Percentiles rank a stretch among this genome's conserved stretches.
phyloP scores from a whole-genome alignment of 768 basidiomycete species.

The Termitomyces sp. region DNA sequence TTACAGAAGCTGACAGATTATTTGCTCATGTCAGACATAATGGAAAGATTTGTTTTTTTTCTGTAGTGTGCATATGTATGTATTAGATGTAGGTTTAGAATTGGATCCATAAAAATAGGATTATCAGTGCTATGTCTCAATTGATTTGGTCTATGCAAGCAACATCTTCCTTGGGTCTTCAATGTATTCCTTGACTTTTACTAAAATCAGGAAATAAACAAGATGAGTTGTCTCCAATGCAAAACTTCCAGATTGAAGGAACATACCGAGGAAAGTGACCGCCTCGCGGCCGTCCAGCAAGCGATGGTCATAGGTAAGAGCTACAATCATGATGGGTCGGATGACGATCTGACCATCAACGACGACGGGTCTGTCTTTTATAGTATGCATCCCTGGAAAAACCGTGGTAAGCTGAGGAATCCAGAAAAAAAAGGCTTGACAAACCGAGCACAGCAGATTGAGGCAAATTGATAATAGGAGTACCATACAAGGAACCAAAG shows the following conservation, averaged over 20 bases:
- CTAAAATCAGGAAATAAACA: conserved; percentile 29
- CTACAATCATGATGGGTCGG: conserved; percentile 94
- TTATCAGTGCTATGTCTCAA: conserved; percentile 4
- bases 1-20: conserved; percentile 56
- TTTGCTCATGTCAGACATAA: background rate
- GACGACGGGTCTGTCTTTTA: conserved; percentile 88
- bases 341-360: conserved; percentile 95
- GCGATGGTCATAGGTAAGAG: conserved; percentile 93
- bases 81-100: conserved; percentile 2
- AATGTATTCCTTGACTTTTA: conserved; percentile 89
- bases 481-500: conserved; percentile 95
- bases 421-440: conserved; percentile 14
- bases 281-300: conserved; percentile 94
- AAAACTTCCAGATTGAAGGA: background rate
- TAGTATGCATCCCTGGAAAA: conserved; percentile 79
- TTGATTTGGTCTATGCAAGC: conserved; percentile 33
- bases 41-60: background rate
- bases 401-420: background rate
- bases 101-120: conserved; percentile 1
- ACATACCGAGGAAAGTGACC: conserved; percentile 93
- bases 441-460: conserved; percentile 88
- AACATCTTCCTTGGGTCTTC: conserved; percentile 95
- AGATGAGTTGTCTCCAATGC: background rate
- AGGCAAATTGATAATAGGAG: conserved; percentile 98
- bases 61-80: background rate